Conservation (phyloP, 1,284 basidiomycete genomes). For the Boletus smithii region DNA sequence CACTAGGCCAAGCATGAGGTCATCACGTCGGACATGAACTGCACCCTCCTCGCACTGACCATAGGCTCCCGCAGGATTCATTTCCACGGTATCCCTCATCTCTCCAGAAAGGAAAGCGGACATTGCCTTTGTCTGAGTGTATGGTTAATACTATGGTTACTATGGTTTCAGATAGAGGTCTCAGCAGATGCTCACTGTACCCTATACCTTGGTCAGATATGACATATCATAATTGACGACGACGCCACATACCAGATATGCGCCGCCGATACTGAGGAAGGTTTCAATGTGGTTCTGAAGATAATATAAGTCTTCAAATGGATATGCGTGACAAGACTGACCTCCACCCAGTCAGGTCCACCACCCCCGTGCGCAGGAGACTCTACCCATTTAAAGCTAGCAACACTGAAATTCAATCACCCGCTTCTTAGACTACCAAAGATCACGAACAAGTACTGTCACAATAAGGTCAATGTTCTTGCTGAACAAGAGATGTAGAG, state of each 20-base stretch:
- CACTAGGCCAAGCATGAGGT: conserved; percentile 39
- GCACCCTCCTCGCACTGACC: conserved; percentile 41
- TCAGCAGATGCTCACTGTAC: conserved; percentile 54
- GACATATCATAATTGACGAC: background rate
- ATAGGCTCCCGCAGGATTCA: conserved; percentile 83
- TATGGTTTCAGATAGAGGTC: background rate
- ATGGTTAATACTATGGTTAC: background rate
- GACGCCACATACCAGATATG: conserved; percentile 63
- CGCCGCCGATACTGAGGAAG: conserved; percentile 83
- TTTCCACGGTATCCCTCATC: conserved; percentile 95
- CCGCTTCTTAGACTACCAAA: background rate
- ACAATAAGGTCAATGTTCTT: conserved; percentile 10
- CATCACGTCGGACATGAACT: background rate
- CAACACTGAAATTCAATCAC: conserved; percentile 6
- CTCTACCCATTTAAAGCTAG: conserved; percentile 95
- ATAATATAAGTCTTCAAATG: background rate
- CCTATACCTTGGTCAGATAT: conserved; percentile 41
- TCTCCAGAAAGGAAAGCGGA: conserved; percentile 90
- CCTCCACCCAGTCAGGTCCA: conserved; percentile 91
- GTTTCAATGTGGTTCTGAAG: conserved; percentile 70
- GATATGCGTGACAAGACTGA: conserved; percentile 25
- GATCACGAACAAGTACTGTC: conserved; percentile 61
- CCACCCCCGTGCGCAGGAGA: conserved; percentile 81
- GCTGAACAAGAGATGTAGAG: background rate
- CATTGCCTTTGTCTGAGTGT: conserved; percentile 84